These are phyloP conservation scores for Quercus phellos DNA, from an alignment of 331 rosid genomes.

Conservation along the genomic window DNA sequence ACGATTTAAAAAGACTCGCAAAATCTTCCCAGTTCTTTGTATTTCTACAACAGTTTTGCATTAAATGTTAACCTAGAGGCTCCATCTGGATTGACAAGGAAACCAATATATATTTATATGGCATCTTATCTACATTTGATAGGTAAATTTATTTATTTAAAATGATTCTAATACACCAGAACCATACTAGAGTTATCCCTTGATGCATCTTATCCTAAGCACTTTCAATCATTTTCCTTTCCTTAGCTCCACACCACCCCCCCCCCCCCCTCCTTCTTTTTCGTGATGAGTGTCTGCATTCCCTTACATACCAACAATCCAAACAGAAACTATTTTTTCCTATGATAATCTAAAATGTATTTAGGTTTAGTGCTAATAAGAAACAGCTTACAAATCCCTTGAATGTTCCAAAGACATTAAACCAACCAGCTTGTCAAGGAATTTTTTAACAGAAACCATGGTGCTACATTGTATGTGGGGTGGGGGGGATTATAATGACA, in stretches of 20 bases:
- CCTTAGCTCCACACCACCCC: no score
- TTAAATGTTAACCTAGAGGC: not conserved
- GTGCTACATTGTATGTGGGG: not conserved
- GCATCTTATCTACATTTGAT: no score
- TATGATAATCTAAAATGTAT: not conserved
- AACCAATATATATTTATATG: not conserved
- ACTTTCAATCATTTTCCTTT: not conserved
- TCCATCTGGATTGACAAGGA: not conserved
- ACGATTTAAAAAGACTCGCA: not conserved
- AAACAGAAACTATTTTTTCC: no score
- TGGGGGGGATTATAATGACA: not conserved
- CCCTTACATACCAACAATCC: not conserved
- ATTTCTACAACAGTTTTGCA: not conserved
- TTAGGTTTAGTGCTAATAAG: not conserved
- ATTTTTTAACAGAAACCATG: not conserved
- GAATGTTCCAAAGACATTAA: not conserved
- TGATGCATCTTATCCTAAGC: not conserved
- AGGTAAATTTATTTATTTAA: no score
- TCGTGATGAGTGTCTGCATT: no score
- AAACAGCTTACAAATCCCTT: not conserved
- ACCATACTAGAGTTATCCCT: no score
- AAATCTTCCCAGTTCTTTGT: not conserved
- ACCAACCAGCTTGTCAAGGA: not conserved
- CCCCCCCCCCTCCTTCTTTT: no score
- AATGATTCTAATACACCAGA: no score